A percentile compares a stretch with the other conserved stretches of the same genome.
phyloP scores from a whole-genome alignment of 768 basidiomycete genomes.

The Pisolithus tinctorius region DNA sequence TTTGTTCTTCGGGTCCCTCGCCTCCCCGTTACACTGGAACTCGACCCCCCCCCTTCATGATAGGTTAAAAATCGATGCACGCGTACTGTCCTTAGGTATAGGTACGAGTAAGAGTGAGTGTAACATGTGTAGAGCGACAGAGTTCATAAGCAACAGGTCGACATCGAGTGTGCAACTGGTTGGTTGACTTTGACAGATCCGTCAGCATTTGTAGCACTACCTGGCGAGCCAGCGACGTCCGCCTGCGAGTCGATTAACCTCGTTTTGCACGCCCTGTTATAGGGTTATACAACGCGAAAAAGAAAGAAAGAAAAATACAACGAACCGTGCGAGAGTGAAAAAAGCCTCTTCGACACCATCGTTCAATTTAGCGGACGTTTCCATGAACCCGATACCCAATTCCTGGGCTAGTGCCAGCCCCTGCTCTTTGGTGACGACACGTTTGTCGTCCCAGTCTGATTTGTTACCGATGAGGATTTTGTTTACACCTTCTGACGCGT shows the following conservation, averaged over 20 bases:
- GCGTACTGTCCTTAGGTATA: too few species aligned
- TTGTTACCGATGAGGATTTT: constrained; percentile 99
- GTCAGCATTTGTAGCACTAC: constrained; percentile 34
- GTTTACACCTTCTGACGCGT: constrained; percentile 98
- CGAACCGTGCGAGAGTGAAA: constrained; percentile 91
- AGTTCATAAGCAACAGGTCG: constrained; percentile 48
- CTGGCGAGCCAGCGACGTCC: constrained; percentile 40
- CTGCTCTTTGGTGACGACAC: constrained; percentile 85
- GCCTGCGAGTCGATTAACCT: constrained; percentile 93
- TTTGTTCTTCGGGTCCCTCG: too few species aligned
- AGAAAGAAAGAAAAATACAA: constrained; percentile 7
- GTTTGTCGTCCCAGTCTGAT: constrained; percentile 97
- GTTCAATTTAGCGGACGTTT: constrained; percentile 95
- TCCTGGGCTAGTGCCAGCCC: constrained; percentile 90
- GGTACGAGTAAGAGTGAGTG: too few species aligned
- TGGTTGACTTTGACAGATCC: constrained; percentile 68
- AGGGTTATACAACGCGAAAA: not conserved
- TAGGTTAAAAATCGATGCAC: too few species aligned
- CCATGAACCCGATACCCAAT: constrained; percentile 91
- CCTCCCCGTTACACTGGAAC: too few species aligned
- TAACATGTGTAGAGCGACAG: too few species aligned
- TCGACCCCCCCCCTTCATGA: too few species aligned
- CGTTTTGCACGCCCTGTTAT: constrained; percentile 86
- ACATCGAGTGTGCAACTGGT: constrained; percentile 36
- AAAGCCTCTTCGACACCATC: constrained; percentile 98